Conservation (phyloP, 1,284 basidiomycete genomes). For the Apiotrichum domesticum region DNA sequence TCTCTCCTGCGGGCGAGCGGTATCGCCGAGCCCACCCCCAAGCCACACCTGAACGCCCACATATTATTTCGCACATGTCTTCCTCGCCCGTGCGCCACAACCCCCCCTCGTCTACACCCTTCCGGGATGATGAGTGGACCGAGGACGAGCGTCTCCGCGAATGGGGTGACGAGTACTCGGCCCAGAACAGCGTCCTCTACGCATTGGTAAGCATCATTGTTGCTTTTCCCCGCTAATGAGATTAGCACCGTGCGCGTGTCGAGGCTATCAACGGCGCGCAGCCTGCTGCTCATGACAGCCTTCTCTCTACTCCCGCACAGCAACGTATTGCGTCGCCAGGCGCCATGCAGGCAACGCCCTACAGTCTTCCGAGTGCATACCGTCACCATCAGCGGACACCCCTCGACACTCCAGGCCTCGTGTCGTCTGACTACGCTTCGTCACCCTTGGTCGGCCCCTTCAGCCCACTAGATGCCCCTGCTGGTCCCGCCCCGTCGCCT, state of each 20-base stretch:
- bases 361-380: slow-evolving; percentile 3
- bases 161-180: slow-evolving; percentile 19
- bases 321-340: background rate
- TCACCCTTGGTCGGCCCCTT: slow-evolving; percentile 2
- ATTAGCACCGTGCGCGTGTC: slow-evolving; percentile 1
- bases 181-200: slow-evolving; percentile 16
- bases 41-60: background rate
- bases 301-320: background rate
- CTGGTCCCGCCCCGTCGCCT: background rate
- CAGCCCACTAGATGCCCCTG: background rate
- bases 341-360: background rate
- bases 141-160: slow-evolving; percentile 18
- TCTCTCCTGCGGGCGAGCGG: background rate
- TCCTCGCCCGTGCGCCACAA: slow-evolving; percentile 18
- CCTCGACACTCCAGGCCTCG: slow-evolving; percentile 9
- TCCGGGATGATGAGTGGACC: slow-evolving; percentile 15
- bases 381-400: slow-evolving; percentile 5
- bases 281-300: background rate
- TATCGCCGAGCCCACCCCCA: background rate
- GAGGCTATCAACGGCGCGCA: slow-evolving; percentile 1
- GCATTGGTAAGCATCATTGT: slow-evolving; percentile 9
- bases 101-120: slow-evolving; percentile 13
- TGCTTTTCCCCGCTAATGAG: background rate
- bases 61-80: slow-evolving; percentile 5
- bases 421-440: slow-evolving; percentile 8